Conservation (phyloP, 306 rosid species). For the Alnus rubra region DNA sequence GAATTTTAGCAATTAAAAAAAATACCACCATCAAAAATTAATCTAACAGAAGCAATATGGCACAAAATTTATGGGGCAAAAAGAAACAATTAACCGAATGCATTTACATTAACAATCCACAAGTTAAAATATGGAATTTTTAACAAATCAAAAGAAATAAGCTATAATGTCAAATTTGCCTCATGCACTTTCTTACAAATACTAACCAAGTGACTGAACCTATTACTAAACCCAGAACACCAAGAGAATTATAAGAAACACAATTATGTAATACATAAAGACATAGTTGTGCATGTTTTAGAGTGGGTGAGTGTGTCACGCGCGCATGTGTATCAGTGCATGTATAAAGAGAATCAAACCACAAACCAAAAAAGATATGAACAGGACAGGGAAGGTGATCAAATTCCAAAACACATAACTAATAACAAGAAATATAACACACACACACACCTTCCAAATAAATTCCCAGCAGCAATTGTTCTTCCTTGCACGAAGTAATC, state of each 20-base stretch:
- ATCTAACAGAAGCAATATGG: not conserved
- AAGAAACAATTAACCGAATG: not conserved
- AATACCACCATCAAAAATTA: not conserved
- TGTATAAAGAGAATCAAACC: not conserved
- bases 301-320: not conserved
- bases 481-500: constrained; percentile 97
- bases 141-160: not conserved
- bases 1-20: not conserved
- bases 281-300: not conserved
- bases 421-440: constrained; percentile 19
- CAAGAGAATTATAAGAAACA: not conserved
- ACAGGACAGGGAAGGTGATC: not conserved
- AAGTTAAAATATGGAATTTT: not conserved
- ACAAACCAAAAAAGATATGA: not conserved
- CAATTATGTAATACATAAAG: not conserved
- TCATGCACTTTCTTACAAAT: not conserved
- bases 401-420: constrained; percentile 18
- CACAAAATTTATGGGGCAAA: not conserved
- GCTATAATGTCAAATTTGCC: not conserved
- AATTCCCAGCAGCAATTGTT: constrained; percentile 91
- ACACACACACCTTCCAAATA: constrained; percentile 89
- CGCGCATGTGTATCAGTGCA: not conserved
- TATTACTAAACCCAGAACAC: not conserved
- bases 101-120: not conserved
- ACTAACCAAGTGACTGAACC: not conserved